Percentiles rank a stretch among this genome's conserved stretches.
These are phyloP conservation scores for Globisporangium nagaii DNA, from an alignment of 352 stramenopile species.

Conservation along the genomic window DNA sequence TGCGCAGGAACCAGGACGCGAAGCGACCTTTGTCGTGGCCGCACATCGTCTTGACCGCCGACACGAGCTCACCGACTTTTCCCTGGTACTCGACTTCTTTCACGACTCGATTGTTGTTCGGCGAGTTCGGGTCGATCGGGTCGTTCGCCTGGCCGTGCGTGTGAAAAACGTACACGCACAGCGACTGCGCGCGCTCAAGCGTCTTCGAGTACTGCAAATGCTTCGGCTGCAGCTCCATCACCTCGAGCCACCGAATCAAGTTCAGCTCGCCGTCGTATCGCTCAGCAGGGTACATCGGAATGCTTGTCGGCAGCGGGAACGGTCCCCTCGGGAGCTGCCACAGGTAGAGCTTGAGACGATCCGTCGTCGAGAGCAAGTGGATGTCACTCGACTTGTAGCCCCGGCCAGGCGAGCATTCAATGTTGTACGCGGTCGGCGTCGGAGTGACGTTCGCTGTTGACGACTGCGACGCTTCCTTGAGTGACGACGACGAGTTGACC, in stretches of 20 bases:
- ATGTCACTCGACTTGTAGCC: constrained; percentile 84
- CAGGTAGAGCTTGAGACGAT: constrained; percentile 73
- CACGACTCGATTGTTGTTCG: constrained; percentile 41
- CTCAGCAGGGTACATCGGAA: constrained; percentile 56
- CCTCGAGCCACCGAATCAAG: constrained; percentile 75
- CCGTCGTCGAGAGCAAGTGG: constrained; percentile 45
- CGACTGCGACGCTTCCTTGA: constrained; percentile 22
- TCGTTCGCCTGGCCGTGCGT: constrained; percentile 71
- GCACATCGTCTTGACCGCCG: constrained; percentile 83
- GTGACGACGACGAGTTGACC: constrained; percentile 9
- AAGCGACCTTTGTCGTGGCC: constrained; percentile 83
- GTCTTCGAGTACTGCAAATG: constrained; percentile 72
- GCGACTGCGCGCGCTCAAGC: constrained; percentile 71
- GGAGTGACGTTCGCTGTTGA: constrained; percentile 23
- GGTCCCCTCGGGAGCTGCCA: constrained; percentile 78
- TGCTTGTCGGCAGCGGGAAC: constrained; percentile 56
- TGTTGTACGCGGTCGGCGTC: constrained; percentile 80
- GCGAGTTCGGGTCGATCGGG: constrained; percentile 15
- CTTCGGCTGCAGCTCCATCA: constrained; percentile 75
- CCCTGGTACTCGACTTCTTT: constrained; percentile 81
- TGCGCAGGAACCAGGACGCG: constrained; percentile 72
- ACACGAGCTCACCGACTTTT: constrained; percentile 78
- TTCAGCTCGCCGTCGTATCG: constrained; percentile 62
- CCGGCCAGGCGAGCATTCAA: constrained; percentile 75
- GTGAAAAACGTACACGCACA: constrained; percentile 84